Evolutionary conservation across 257 asterid species (phyloP).

Genomic region (Coffea eugenioides): DNA sequence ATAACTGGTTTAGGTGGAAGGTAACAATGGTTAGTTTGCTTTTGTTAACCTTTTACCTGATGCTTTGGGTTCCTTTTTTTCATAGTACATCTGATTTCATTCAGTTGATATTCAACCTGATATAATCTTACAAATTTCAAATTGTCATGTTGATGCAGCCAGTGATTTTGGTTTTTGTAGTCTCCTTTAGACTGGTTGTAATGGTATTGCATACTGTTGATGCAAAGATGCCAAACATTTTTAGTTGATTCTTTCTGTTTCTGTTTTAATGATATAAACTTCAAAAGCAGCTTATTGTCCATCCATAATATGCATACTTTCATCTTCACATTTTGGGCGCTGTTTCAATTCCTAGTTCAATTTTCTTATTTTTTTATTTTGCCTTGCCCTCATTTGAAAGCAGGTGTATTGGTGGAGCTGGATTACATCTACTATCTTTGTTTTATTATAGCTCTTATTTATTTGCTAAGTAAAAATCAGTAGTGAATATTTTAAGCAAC

Average conservation of each 20-base stretch:
- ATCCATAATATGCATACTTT: not conserved
- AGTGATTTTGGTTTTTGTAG: not conserved
- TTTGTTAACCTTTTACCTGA: not conserved
- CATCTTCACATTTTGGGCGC: not conserved
- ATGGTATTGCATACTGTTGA: not conserved
- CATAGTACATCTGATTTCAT: not conserved
- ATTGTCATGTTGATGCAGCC: not conserved
- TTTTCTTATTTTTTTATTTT: too few relatives aligned
- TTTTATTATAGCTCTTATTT: not conserved
- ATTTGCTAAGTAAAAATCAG: not conserved
- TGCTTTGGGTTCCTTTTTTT: not conserved
- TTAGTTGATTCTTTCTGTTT: not conserved
- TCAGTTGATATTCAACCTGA: not conserved
- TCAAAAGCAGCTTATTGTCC: not conserved
- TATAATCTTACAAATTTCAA: too few relatives aligned
- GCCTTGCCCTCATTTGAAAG: not conserved
- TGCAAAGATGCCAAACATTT: not conserved
- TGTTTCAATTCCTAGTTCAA: not conserved
- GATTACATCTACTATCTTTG: not conserved
- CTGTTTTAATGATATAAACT: not conserved
- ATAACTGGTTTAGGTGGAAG: not conserved
- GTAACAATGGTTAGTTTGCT: not conserved
- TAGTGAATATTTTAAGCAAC: too few relatives aligned
- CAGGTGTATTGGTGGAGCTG: not conserved
- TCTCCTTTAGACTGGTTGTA: not conserved